Evolutionary conservation across 2,329 filamentous ascomycete genomes (phyloP).

Genomic region (Diaporthe sp.): DNA sequence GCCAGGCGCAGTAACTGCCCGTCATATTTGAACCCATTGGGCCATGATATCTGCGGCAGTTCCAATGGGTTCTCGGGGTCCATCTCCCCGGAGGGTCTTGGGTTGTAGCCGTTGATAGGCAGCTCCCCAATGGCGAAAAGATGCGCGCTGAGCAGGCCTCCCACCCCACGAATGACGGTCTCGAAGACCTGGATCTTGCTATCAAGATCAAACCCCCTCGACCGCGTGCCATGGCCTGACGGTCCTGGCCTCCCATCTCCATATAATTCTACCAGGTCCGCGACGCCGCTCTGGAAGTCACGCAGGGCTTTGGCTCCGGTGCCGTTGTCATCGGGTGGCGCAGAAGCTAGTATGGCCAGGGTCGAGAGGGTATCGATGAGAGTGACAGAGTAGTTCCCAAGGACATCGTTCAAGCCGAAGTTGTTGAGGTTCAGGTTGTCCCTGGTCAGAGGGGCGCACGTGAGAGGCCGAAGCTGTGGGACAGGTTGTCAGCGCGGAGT

Average conservation of each 20-base stretch:
- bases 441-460: conserved; percentile 86
- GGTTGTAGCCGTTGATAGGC: conserved; percentile 84
- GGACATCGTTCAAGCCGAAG: conserved; percentile 91
- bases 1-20: conserved; percentile 93
- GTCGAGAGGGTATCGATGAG: conserved; percentile 96
- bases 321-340: conserved; percentile 67
- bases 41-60: conserved; percentile 75
- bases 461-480: conserved; percentile 81
- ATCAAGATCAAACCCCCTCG: conserved; percentile 90
- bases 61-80: conserved; percentile 57
- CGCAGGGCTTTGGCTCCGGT: conserved; percentile 73
- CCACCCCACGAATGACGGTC: conserved; percentile 93
- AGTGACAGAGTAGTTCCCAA: conserved; percentile 97
- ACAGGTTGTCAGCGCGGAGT: conserved; percentile 14
- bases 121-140: conserved; percentile 92
- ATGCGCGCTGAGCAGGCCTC: conserved; percentile 92
- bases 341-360: conserved; percentile 89
- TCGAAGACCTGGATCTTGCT: conserved; percentile 99
- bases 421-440: conserved; percentile 84
- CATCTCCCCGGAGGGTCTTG: conserved; percentile 55
- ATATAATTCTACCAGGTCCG: conserved; percentile 83
- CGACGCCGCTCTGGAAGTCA: conserved; percentile 86
- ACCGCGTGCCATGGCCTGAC: conserved; percentile 78
- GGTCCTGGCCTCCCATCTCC: conserved; percentile 83
- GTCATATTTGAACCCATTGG: conserved; percentile 84